A percentile compares a stretch with the other conserved stretches of the same genome.
Conservation (phyloP, 257 asterid species). For the Solanum ahanhuiri region DNA sequence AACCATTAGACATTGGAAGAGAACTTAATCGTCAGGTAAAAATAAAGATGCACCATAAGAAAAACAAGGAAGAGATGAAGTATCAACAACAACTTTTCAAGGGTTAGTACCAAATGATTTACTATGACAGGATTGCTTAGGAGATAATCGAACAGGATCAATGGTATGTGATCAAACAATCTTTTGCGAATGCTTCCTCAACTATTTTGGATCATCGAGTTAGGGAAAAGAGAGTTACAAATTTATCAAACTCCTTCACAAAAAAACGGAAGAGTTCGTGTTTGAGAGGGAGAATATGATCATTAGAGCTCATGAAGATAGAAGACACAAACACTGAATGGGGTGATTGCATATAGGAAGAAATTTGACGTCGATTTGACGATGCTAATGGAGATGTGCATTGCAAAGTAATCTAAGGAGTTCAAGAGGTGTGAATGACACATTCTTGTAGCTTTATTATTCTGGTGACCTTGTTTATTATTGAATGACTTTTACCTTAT, state of each 20-base stretch:
- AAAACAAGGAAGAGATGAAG: neutral
- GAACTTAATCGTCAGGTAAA: too few species aligned
- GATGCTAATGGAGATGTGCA: too few species aligned
- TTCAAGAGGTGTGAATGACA: neutral
- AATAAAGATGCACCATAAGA: too few species aligned
- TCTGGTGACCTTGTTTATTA: neutral
- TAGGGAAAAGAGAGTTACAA: neutral
- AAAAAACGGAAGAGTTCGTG: too few species aligned
- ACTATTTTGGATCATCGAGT: neutral
- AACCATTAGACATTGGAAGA: neutral
- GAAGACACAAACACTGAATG: neutral
- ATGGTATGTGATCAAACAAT: neutral
- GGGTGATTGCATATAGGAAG: neutral
- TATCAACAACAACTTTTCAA: slow-evolving; percentile 39
- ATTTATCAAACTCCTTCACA: too few species aligned
- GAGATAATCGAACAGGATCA: too few species aligned
- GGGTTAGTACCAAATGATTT: slow-evolving; percentile 28
- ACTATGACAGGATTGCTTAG: slow-evolving; percentile 12
- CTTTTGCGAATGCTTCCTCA: neutral
- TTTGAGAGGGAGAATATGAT: neutral
- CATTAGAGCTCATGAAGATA: neutral
- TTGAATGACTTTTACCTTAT: neutral
- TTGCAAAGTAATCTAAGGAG: neutral
- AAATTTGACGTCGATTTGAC: too few species aligned
- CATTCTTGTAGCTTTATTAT: neutral